phyloP scores from a whole-genome alignment of 2,329 filamentous ascomycete species.

The Nemania sp. region DNA sequence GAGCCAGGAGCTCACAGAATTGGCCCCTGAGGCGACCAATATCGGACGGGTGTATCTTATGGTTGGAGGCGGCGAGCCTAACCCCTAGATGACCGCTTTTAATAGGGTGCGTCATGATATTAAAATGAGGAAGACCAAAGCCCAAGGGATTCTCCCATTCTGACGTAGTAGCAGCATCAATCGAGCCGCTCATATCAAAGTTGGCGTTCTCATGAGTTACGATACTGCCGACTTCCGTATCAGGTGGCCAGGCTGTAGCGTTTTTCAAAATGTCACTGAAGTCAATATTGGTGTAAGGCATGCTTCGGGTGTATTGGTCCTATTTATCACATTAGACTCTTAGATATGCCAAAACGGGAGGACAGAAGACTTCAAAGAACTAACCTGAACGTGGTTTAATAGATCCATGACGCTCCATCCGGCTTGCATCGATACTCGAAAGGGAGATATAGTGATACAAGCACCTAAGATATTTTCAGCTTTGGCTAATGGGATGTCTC shows the following conservation, averaged over 20 bases:
- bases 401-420: conserved; percentile 17
- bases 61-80: conserved; percentile 7
- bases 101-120: conserved; percentile 21
- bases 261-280: conserved; percentile 14
- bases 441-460: conserved; percentile 30
- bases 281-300: conserved; percentile 21
- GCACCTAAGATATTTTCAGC: conserved; percentile 17
- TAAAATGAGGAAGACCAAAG: conserved; percentile 14
- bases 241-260: conserved; percentile 13
- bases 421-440: conserved; percentile 20
- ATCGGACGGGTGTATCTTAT: conserved; percentile 9
- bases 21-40: conserved; percentile 2
- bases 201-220: conserved; percentile 22
- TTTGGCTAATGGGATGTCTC: conserved; percentile 9
- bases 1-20: conserved; percentile 10
- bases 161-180: background rate
- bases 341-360: too few relatives aligned
- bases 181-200: conserved; percentile 14
- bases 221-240: conserved; percentile 28
- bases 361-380: too few relatives aligned
- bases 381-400: conserved; percentile 26
- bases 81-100: background rate
- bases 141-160: conserved; percentile 13
- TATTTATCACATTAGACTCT: too few relatives aligned
- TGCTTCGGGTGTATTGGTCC: conserved; percentile 17